Percentiles rank a stretch among this genome's conserved stretches.
These are phyloP conservation scores for Alternaria ventricosa DNA, from an alignment of 2,329 filamentous ascomycete genomes.

Conservation along the genomic window DNA sequence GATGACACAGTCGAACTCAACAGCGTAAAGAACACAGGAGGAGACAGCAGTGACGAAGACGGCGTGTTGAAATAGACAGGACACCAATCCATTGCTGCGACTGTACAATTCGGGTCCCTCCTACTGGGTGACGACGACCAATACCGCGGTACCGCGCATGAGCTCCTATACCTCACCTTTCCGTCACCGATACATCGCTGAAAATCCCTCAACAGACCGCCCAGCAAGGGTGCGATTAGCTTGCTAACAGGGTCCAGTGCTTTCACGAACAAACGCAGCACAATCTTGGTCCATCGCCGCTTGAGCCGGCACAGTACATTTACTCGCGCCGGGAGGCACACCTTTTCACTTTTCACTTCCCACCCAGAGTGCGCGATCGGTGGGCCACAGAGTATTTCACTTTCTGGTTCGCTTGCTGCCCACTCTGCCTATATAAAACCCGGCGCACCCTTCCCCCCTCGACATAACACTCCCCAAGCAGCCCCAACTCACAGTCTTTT, in stretches of 20 bases:
- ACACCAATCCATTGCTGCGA: not conserved
- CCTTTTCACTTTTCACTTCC: not conserved
- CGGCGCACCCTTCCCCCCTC: not conserved
- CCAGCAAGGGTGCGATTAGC: not conserved
- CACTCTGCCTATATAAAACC: not conserved
- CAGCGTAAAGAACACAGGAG: slow-evolving; percentile 31
- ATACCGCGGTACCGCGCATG: not conserved
- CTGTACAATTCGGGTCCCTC: not conserved
- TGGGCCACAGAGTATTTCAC: not conserved
- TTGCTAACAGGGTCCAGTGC: not conserved
- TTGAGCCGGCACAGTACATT: not conserved
- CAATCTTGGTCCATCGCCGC: not conserved
- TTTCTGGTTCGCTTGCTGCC: not conserved
- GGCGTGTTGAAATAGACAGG: slow-evolving; percentile 35
- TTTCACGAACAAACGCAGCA: not conserved
- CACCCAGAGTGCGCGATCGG: not conserved
- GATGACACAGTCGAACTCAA: slow-evolving; percentile 38
- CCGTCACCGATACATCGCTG: not conserved
- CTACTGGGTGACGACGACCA: not conserved
- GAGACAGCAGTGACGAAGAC: slow-evolving; percentile 39
- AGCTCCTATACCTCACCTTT: not conserved
- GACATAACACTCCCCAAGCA: not conserved
- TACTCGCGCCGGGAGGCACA: not conserved
- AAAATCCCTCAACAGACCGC: not conserved
- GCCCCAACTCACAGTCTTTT: not conserved